Evolutionary conservation across 768 basidiomycete species (phyloP), one percentile per base, ranked within the genome.

Genomic region (Asterophora parasitica): DNA sequence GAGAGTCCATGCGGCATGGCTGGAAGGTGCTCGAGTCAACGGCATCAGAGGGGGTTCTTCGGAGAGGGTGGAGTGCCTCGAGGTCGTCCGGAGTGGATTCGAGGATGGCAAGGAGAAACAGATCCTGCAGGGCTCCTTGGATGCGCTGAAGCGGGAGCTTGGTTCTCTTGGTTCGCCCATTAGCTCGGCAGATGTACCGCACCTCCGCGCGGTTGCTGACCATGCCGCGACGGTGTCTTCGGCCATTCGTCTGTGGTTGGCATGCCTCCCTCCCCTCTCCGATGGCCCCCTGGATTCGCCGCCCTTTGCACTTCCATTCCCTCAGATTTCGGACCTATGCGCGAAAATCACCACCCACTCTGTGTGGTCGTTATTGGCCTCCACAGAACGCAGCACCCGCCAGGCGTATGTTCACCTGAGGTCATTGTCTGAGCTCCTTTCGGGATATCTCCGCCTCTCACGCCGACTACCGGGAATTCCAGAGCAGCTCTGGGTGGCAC

Each of bases 21-120:
- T 90, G 3, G 86, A 89, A 55, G 92, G 94, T 1, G 74, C 78
- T 7, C 75, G 72, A 44, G 71, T 92, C 15, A 96, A 97, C 57
- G 76, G 78, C 0, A 61, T 82, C 10, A 77, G 70, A 56, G 75
- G 75, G 2, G 92, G 92, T 4, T 79, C 83, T 50, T 63, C 62
- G 11, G 89, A 92, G 60, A 77, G 82, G 45, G 59, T 51, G 10
- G 67, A 68, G 9, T 64, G 66, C 13, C 42, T 81, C 7, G 58
- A 61, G 3, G 46, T 56, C 5, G 38, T 81, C 1, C 65, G 61
- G 51, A 44, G 52, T 0, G 70, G 68, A 3, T 84, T 86, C 49
- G 67, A 69, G 32, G 52, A 40, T 13, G 69, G 60, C 10, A 65
- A 43, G 48, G 74, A 73, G 44, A 62, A 58, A 39, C 51, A 46